phyloP scores from a whole-genome alignment of 2,329 filamentous ascomycete species.

The Neophaeococcomyces mojaviensis region DNA sequence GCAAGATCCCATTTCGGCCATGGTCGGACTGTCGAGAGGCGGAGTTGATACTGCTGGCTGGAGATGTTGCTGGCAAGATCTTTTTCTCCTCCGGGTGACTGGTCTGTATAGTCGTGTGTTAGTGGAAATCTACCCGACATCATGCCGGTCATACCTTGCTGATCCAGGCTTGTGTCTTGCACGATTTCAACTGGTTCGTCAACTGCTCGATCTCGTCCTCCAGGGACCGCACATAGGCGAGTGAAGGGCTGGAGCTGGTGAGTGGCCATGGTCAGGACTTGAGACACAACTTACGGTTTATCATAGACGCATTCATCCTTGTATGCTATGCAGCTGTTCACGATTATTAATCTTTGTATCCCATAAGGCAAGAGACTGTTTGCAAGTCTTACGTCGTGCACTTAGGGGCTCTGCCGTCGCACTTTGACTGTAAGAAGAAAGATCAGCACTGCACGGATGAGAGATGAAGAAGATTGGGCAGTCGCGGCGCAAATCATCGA shows the following conservation, averaged over 20 bases:
- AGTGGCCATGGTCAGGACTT: neutral
- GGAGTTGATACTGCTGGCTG: conserved; percentile 15
- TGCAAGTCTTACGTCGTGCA: conserved; percentile 18
- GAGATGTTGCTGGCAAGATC: conserved; percentile 15
- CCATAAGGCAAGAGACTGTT: neutral
- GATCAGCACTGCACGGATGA: conserved; percentile 11
- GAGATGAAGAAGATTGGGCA: neutral
- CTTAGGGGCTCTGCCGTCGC: conserved; percentile 22
- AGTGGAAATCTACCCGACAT: neutral
- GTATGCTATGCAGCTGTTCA: conserved; percentile 21
- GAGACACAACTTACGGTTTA: conserved; percentile 11
- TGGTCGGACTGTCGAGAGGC: conserved; percentile 13
- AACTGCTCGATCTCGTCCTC: conserved; percentile 22
- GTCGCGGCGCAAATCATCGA: neutral
- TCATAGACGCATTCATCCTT: conserved; percentile 24
- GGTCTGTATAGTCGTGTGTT: conserved; percentile 5
- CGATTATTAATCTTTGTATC: neutral
- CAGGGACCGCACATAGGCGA: conserved; percentile 22
- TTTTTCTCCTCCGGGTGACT: conserved; percentile 19
- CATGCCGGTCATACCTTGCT: conserved; percentile 10
- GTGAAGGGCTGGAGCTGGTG: conserved; percentile 13
- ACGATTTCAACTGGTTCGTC: conserved; percentile 19
- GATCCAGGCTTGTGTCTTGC: conserved; percentile 19
- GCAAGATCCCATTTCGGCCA: conserved; percentile 4
- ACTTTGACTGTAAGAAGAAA: conserved; percentile 17